phyloP scores from a whole-genome alignment of 2,329 filamentous ascomycete species.

The Fusarium pseudoanthophilum region DNA sequence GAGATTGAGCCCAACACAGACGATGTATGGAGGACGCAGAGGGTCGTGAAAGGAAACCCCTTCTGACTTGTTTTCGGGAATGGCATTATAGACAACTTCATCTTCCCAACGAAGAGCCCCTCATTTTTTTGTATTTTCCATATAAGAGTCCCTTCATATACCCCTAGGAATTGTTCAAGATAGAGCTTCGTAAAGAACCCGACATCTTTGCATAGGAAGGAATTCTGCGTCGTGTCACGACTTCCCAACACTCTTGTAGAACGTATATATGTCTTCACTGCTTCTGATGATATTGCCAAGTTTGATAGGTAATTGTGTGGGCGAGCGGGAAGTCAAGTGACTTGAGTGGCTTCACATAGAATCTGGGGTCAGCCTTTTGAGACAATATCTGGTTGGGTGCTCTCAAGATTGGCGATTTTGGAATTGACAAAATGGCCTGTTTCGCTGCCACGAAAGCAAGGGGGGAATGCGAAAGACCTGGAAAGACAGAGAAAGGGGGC shows the following conservation, averaged over 20 bases:
- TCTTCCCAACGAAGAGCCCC: conserved; percentile 50
- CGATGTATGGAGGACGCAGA: conserved; percentile 39
- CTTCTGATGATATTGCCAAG: background rate
- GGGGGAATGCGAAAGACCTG: conserved; percentile 23
- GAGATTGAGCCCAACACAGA: conserved; percentile 37
- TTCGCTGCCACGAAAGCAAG: conserved; percentile 20
- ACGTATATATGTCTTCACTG: background rate
- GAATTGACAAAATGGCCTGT: conserved; percentile 24
- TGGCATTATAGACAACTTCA: conserved; percentile 47
- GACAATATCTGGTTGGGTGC: conserved; percentile 33
- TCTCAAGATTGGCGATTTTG: conserved; percentile 38
- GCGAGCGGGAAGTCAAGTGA: conserved; percentile 41
- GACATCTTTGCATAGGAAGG: background rate
- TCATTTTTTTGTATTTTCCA: conserved; percentile 33
- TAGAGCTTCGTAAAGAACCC: conserved; percentile 21
- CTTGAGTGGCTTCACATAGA: conserved; percentile 26
- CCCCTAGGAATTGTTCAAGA: conserved; percentile 32
- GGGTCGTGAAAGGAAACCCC: conserved; percentile 21
- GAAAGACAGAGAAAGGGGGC: conserved; percentile 26
- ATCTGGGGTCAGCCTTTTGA: conserved; percentile 25
- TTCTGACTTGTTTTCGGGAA: conserved; percentile 19
- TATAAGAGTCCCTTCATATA: conserved; percentile 39
- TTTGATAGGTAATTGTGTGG: background rate
- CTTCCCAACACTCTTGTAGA: background rate
- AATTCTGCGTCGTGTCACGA: background rate